These are phyloP conservation scores for Gonium pectorale DNA, from an alignment of 139 green algal species.

Conservation along the genomic window DNA sequence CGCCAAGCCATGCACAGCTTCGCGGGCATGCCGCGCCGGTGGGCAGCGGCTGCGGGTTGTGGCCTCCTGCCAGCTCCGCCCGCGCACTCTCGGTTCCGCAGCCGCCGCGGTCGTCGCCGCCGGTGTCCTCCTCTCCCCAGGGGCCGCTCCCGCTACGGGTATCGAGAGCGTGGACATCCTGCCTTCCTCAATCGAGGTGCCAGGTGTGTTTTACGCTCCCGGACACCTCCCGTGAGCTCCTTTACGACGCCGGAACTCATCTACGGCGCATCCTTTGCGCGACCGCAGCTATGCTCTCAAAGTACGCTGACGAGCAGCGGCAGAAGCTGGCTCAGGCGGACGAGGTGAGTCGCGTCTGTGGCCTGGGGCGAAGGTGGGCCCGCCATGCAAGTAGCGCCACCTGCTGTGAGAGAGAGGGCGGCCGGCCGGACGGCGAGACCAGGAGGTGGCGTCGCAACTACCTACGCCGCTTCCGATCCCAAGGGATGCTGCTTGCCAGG, in stretches of 20 bases:
- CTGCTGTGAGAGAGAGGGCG: too few species aligned
- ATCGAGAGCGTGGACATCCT: constrained; percentile 34
- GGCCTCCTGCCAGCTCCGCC: neutral
- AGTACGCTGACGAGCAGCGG: constrained; percentile 21
- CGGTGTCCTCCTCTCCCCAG: neutral
- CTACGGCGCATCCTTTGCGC: too few species aligned
- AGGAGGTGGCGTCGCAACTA: too few species aligned
- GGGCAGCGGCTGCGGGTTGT: neutral
- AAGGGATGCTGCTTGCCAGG: too few species aligned
- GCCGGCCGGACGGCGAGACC: too few species aligned
- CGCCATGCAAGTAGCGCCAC: too few species aligned
- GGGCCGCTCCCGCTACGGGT: neutral
- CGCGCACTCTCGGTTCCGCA: neutral
- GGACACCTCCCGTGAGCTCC: too few species aligned
- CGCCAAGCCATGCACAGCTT: neutral
- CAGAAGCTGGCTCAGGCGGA: constrained; percentile 43
- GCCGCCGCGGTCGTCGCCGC: neutral
- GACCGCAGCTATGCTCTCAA: neutral
- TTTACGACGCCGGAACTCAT: constrained; percentile 10
- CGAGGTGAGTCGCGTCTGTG: too few species aligned
- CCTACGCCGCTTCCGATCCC: too few species aligned
- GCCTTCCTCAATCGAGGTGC: too few species aligned
- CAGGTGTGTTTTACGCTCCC: too few species aligned
- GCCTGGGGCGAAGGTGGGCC: too few species aligned
- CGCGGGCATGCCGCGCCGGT: neutral